Evolutionary conservation across 371 early-diverging fungal genomes (phyloP).

Genomic region (Mortierella sp.): DNA sequence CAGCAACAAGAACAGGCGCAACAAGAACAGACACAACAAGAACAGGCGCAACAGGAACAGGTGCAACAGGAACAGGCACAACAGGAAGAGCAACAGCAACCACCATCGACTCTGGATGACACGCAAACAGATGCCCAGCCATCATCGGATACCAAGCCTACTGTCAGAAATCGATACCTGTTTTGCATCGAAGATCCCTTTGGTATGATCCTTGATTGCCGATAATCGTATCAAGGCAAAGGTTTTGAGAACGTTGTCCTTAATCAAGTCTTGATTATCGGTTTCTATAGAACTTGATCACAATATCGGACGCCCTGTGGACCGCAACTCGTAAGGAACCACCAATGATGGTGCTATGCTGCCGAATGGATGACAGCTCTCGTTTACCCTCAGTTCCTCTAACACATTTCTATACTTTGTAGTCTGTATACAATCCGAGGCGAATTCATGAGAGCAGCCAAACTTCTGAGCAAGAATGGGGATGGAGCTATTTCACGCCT

Average conservation of each 20-base stretch:
- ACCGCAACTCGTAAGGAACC: constrained; percentile 38
- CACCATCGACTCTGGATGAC: background rate
- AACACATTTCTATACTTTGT: background rate
- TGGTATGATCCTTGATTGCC: constrained; percentile 14
- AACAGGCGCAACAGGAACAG: background rate
- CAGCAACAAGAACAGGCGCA: constrained; percentile 8
- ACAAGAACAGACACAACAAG: constrained; percentile 6
- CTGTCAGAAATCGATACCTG: constrained; percentile 37
- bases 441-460: constrained; percentile 57
- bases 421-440: constrained; percentile 55
- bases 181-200: constrained; percentile 56
- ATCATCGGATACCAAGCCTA: constrained; percentile 16
- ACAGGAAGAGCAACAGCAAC: background rate
- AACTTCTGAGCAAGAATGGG: constrained; percentile 45
- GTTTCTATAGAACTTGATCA: constrained; percentile 51
- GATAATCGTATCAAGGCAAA: too few relatives aligned
- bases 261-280: too few relatives aligned
- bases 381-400: background rate
- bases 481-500: constrained; percentile 36
- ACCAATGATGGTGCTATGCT: too few relatives aligned
- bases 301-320: constrained; percentile 54
- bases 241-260: too few relatives aligned
- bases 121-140: constrained; percentile 7
- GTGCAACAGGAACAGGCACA: constrained; percentile 5
- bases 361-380: too few relatives aligned